phyloP scores from a whole-genome alignment of 2,329 filamentous ascomycete genomes.

The Apiospora rasikravindrae region DNA sequence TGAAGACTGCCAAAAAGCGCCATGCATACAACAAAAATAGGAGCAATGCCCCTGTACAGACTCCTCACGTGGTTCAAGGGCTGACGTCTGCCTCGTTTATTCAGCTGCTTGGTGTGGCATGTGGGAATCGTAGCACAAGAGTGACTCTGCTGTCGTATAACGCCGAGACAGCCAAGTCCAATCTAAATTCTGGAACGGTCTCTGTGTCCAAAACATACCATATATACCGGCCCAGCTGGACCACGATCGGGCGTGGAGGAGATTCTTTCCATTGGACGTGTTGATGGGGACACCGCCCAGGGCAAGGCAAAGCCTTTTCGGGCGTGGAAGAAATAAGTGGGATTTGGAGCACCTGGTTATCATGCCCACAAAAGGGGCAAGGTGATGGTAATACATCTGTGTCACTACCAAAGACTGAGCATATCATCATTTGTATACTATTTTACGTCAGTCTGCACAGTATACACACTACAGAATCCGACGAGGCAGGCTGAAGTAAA shows the following conservation, averaged over 20 bases:
- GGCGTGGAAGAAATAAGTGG: too few relatives aligned
- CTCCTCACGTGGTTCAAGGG: not conserved
- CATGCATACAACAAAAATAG: not conserved
- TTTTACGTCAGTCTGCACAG: too few relatives aligned
- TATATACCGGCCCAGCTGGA: not conserved
- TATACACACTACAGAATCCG: too few relatives aligned
- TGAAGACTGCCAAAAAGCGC: not conserved
- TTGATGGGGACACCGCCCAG: not conserved
- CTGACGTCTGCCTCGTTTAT: not conserved
- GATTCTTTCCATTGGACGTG: not conserved
- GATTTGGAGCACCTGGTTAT: too few relatives aligned
- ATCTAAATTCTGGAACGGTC: not conserved
- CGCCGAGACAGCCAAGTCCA: not conserved
- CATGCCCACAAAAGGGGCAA: too few relatives aligned
- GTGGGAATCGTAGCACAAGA: not conserved
- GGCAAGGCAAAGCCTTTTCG: not conserved
- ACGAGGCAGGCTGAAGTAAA: not conserved
- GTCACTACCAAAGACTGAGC: too few relatives aligned
- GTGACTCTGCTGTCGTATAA: not conserved
- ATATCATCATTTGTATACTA: too few relatives aligned
- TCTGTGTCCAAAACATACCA: conserved; percentile 11
- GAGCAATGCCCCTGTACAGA: not conserved
- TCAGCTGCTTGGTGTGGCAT: not conserved
- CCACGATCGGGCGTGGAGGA: not conserved
- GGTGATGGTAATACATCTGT: too few relatives aligned